Conservation (phyloP, 139 green algal species). For the Chlorella sp. region DNA sequence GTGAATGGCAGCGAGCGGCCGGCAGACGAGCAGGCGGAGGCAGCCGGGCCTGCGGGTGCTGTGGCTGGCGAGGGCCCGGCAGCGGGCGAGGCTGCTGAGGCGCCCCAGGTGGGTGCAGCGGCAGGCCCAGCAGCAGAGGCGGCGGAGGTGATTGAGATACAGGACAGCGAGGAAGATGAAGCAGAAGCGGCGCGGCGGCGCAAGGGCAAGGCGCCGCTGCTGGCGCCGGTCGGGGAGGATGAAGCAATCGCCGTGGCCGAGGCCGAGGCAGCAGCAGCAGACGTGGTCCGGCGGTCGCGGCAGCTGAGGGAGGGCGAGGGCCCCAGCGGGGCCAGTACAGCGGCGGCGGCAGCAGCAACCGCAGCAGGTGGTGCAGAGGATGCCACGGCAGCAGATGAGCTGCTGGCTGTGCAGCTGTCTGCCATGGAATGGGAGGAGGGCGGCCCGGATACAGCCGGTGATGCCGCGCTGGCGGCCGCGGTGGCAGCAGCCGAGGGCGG, state of each 20-base stretch:
- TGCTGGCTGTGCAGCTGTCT: conserved; percentile 41
- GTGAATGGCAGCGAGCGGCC: background rate
- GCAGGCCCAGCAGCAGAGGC: background rate
- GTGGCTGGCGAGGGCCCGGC: background rate
- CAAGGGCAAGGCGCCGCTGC: conserved; percentile 4
- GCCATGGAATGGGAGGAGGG: background rate
- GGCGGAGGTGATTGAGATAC: background rate
- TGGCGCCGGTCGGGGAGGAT: background rate
- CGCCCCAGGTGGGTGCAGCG: background rate
- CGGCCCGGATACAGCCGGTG: background rate
- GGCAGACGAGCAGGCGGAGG: background rate
- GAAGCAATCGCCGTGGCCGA: background rate
- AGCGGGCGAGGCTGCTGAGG: background rate
- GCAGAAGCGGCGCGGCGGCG: background rate
- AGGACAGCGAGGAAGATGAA: background rate
- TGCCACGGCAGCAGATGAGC: conserved; percentile 25
- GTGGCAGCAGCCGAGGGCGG: background rate
- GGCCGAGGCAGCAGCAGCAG: background rate
- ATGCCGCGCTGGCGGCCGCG: background rate
- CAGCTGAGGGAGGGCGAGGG: no score
- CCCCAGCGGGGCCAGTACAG: no score
- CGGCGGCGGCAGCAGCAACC: background rate
- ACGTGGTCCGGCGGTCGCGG: no score
- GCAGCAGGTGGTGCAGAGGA: background rate
- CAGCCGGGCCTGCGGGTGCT: background rate